A percentile compares a stretch with the other conserved stretches of the same genome.
Evolutionary conservation across 2,329 filamentous ascomycete genomes (phyloP).

Genomic region (Fusarium sp.): DNA sequence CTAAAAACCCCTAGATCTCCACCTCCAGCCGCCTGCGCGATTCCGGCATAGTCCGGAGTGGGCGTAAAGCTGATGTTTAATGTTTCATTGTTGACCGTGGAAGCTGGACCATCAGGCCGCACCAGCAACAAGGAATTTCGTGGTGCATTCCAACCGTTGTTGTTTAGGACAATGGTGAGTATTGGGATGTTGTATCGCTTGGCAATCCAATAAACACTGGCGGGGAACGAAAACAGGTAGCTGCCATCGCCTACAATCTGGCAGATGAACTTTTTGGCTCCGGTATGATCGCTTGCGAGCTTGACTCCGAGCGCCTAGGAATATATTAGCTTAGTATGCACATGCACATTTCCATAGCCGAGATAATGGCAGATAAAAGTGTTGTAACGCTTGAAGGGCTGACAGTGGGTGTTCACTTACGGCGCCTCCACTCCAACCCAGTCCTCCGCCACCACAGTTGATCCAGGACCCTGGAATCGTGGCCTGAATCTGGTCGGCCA

Average conservation of each 20-base stretch:
- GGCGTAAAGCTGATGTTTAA: constrained; percentile 73
- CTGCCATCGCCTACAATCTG: constrained; percentile 67
- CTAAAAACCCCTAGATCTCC: constrained; percentile 49
- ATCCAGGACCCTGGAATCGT: constrained; percentile 79
- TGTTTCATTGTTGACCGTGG: constrained; percentile 68
- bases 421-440: constrained; percentile 83
- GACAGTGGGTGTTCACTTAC: constrained; percentile 41
- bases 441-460: constrained; percentile 82
- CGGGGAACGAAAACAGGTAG: constrained; percentile 64
- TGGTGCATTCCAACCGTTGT: constrained; percentile 71
- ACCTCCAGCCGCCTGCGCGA: constrained; percentile 70
- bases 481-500: constrained; percentile 78
- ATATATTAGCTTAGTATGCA: no score
- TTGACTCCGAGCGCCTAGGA: constrained; percentile 70
- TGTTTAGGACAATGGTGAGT: constrained; percentile 67
- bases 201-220: constrained; percentile 65
- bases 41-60: constrained; percentile 69
- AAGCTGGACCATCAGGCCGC: constrained; percentile 68
- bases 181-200: constrained; percentile 63
- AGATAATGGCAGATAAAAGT: no score
- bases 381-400: no score
- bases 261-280: constrained; percentile 60
- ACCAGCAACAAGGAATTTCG: constrained; percentile 68
- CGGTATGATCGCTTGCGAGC: constrained; percentile 65
- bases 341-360: no score